Conservation (phyloP, 1,139 yeast species). For the Geotrichum cucujoidarum region DNA sequence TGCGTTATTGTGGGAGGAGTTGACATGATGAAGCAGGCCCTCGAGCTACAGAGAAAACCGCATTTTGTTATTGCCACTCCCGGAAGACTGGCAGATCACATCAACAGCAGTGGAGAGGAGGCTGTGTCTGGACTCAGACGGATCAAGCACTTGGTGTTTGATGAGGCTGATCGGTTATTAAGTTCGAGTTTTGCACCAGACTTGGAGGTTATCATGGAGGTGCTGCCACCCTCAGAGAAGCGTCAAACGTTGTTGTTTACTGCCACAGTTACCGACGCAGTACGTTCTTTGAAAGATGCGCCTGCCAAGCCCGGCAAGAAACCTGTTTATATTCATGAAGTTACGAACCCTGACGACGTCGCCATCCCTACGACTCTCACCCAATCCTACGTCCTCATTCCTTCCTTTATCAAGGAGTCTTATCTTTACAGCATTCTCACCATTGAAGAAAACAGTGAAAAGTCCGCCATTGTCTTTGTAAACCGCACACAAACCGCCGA, state of each 20-base stretch:
- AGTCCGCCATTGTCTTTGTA: constrained; percentile 80
- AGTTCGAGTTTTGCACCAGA: constrained; percentile 82
- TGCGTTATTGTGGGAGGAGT: constrained; percentile 91
- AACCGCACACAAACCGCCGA: constrained; percentile 91
- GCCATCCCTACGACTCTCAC: constrained; percentile 74
- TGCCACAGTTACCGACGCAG: constrained; percentile 94
- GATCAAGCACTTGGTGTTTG: constrained; percentile 76
- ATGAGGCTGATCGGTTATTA: constrained; percentile 91
- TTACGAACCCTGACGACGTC: constrained; percentile 58
- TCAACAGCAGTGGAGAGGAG: constrained; percentile 83
- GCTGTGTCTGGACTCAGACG: constrained; percentile 73
- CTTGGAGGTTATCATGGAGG: constrained; percentile 59
- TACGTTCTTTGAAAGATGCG: constrained; percentile 67
- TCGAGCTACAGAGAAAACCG: constrained; percentile 75
- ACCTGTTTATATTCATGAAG: constrained; percentile 74
- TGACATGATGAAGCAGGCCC: constrained; percentile 81
- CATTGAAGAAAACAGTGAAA: constrained; percentile 55
- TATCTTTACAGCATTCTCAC: constrained; percentile 66
- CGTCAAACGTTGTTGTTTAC: constrained; percentile 90
- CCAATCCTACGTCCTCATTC: constrained; percentile 54
- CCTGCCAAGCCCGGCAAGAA: constrained; percentile 58
- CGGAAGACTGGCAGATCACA: constrained; percentile 92
- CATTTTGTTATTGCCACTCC: constrained; percentile 97
- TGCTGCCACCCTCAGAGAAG: constrained; percentile 62
- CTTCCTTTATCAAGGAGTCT: constrained; percentile 87